Conservation (phyloP, 306 rosid species). For the Cucumis cinereus region DNA sequence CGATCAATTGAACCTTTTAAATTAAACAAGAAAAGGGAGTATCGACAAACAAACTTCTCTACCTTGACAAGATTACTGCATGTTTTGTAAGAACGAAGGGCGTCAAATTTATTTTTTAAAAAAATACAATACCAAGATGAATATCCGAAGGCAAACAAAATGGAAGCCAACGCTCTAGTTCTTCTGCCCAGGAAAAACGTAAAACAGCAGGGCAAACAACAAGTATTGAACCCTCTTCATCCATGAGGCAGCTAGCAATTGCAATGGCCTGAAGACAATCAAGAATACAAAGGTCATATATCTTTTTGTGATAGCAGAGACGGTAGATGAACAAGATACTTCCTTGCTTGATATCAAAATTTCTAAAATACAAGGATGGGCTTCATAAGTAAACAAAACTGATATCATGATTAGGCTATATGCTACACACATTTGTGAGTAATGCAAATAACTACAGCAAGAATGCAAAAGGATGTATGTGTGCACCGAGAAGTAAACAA, state of each 20-base stretch:
- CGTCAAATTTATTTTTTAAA: background rate
- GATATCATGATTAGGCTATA: background rate
- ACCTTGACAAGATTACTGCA: background rate
- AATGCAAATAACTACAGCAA: background rate
- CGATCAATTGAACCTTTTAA: background rate
- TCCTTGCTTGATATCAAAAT: background rate
- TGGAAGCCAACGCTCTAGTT: constrained; percentile 93
- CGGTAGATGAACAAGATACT: background rate
- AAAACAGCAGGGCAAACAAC: constrained; percentile 93
- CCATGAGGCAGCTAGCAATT: constrained; percentile 68
- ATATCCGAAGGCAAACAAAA: constrained; percentile 71
- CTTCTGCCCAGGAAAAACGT: constrained; percentile 96
- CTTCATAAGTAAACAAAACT: background rate
- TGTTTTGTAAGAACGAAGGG: background rate
- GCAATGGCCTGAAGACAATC: constrained; percentile 63
- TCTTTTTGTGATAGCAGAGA: background rate
- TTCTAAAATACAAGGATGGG: background rate
- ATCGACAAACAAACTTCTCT: background rate
- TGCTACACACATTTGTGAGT: background rate
- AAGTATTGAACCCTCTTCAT: constrained; percentile 77
- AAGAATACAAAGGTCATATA: background rate
- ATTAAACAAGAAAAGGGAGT: background rate
- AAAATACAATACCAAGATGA: constrained; percentile 52
- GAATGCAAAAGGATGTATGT: background rate
- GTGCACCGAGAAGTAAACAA: background rate